Percentiles rank a stretch among this genome's conserved stretches.
Evolutionary conservation across 345 rosid genomes (phyloP).

Genomic region (Lagerstroemia speciosa): DNA sequence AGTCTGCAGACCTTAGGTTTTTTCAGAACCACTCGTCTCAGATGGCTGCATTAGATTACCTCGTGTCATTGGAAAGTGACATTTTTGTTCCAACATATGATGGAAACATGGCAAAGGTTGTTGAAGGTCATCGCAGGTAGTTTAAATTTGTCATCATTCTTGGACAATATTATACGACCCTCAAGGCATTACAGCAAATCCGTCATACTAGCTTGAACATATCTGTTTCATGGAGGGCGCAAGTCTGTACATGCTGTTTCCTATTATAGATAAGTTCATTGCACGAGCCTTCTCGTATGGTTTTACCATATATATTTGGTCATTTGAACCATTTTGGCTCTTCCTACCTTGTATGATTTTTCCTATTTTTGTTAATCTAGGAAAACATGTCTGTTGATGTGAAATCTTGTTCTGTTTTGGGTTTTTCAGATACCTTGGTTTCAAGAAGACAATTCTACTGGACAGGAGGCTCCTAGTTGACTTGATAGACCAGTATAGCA

Average conservation of each 20-base stretch:
- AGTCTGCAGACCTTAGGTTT: conserved; percentile 18
- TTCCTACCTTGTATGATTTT: not conserved
- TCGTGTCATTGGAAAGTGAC: conserved; percentile 89
- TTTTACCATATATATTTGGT: not conserved
- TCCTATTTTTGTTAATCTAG: not conserved
- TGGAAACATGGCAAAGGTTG: conserved; percentile 99
- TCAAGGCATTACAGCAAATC: not conserved
- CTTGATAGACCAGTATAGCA: conserved; percentile 61
- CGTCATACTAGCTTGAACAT: not conserved
- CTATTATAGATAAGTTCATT: not conserved
- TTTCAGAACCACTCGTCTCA: conserved; percentile 27
- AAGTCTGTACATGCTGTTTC: not conserved
- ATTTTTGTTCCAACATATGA: conserved; percentile 90
- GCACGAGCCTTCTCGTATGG: too few relatives aligned
- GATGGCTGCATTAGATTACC: conserved; percentile 91
- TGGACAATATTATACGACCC: not conserved
- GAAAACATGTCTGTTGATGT: not conserved
- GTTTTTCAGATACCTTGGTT: conserved; percentile 61
- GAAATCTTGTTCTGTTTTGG: not conserved
- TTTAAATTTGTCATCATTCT: not conserved
- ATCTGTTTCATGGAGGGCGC: not conserved
- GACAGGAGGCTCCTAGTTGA: conserved; percentile 71
- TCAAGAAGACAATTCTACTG: conserved; percentile 73
- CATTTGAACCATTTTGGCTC: not conserved
- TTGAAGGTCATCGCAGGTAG: conserved; percentile 98